phyloP scores from a whole-genome alignment of 2,329 filamentous ascomycete species.

The Ilyonectria robusta region DNA sequence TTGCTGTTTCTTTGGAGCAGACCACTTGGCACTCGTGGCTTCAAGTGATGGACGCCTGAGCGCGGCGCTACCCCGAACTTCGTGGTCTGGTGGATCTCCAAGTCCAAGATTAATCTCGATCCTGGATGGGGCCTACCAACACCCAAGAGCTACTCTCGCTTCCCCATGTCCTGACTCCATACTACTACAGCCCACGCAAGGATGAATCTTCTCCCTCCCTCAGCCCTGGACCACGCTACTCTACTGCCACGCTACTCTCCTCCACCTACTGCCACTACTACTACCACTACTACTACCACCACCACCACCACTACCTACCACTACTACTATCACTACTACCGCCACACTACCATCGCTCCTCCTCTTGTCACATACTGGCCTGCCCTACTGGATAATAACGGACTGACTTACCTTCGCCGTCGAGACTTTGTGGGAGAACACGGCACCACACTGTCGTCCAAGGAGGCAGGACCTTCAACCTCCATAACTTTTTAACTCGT shows the following conservation, averaged over 20 bases:
- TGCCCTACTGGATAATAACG: constrained; percentile 30
- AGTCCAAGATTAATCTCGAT: constrained; percentile 25
- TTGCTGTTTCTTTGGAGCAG: constrained; percentile 20
- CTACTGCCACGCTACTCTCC: constrained; percentile 9
- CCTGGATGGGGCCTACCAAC: constrained; percentile 19
- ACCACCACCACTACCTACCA: background rate
- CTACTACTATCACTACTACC: background rate
- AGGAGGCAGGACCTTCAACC: constrained; percentile 25
- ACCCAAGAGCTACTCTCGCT: constrained; percentile 23
- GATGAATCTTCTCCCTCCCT: constrained; percentile 8
- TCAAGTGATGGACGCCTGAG: constrained; percentile 30
- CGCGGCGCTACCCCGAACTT: constrained; percentile 39
- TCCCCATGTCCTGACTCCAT: constrained; percentile 12
- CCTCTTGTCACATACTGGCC: constrained; percentile 2
- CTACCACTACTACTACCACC: background rate
- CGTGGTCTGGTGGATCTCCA: constrained; percentile 32
- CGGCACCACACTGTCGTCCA: constrained; percentile 42
- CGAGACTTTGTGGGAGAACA: constrained; percentile 20
- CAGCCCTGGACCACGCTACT: constrained; percentile 5
- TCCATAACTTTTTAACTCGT: background rate
- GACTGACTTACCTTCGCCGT: constrained; percentile 19
- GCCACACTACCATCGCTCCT: constrained; percentile 8
- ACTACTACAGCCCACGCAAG: constrained; percentile 8
- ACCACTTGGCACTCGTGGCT: background rate
- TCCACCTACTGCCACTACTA: background rate